Conservation (phyloP, 345 rosid species). For the Nephelium lappaceum region DNA sequence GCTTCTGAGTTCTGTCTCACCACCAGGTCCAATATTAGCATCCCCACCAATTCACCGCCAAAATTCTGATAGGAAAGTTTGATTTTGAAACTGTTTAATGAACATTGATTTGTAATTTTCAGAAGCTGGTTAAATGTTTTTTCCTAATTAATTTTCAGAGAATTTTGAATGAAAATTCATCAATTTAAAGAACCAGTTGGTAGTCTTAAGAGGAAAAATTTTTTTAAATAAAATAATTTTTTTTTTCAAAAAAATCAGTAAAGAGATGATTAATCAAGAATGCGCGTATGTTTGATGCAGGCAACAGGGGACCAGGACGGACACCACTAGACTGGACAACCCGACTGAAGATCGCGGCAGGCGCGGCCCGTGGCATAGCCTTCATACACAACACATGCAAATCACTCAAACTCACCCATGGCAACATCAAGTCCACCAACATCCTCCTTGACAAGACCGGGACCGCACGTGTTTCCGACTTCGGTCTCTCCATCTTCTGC, state of each 20-base stretch:
- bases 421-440: slow-evolving; percentile 85
- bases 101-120: too few species aligned
- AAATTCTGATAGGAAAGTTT: not conserved
- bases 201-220: too few species aligned
- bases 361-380: slow-evolving; percentile 79
- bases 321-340: slow-evolving; percentile 90
- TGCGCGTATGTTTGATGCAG: slow-evolving; percentile 27
- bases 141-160: too few species aligned
- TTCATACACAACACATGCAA: slow-evolving; percentile 77
- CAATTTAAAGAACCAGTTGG: too few species aligned
- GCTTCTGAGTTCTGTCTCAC: not conserved
- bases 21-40: not conserved
- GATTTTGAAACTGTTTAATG: too few species aligned
- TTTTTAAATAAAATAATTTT: too few species aligned
- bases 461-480: slow-evolving; percentile 69
- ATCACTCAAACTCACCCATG: slow-evolving; percentile 74
- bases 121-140: too few species aligned
- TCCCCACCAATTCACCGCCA: not conserved
- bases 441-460: slow-evolving; percentile 70
- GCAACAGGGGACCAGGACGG: slow-evolving; percentile 91
- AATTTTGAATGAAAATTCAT: too few species aligned
- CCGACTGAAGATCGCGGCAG: slow-evolving; percentile 76
- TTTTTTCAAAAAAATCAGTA: too few species aligned
- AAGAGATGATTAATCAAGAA: too few species aligned
- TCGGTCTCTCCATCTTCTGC: slow-evolving; percentile 61